Evolutionary conservation across 164 flowering plant species (phyloP), one percentile per base, ranked within the genome.

Genomic region (Dillenia suffruticosa): DNA sequence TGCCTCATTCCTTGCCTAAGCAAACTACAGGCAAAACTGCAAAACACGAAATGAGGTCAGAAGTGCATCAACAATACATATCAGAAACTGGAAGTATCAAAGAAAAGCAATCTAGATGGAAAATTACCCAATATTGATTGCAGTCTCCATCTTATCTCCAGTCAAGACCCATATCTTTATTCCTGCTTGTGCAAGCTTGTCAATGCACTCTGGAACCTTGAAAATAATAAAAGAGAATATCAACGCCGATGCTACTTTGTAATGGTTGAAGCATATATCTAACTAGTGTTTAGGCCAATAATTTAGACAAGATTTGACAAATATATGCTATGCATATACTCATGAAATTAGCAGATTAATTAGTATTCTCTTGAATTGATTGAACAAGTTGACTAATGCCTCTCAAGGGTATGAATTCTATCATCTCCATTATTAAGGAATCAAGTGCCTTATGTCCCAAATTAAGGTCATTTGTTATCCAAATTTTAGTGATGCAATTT

Each of bases 91-190:
- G 47, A 5, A 47, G 10, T 9, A 32, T 19, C 22, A 51, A 49
- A n/a, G 15, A 49, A 24, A 56, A 19, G 10, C 51, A 12, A 14
- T 1, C 59, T 45, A 24, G 26, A 24, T 24, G 1, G 26, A 24
- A 26, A 1, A 26, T 26, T 79, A 86, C 88, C 88, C 87, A 57
- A 86, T 82, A 68, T 86, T 86, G 51, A 86, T 82, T 10, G 92
- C 92, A 17, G 92, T 86, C 73, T 86, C 89, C 92, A 86, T 82
- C 73, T 86, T 86, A 61, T 86, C 92, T 60, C 92, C 92, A 7
- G 92, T 86, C 76, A 86, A 71, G 62, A 86, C 87, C 89, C 92
- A 86, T 58, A 86, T 59, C 54, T 86, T 86, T 47, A 84, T 84
- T 54, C 89, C 89, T 24, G 90, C 87, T 71, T 82, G 90, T 1